These are phyloP conservation scores for Candolleomyces eurysporus DNA, from an alignment of 768 basidiomycete species.

Conservation along the genomic window DNA sequence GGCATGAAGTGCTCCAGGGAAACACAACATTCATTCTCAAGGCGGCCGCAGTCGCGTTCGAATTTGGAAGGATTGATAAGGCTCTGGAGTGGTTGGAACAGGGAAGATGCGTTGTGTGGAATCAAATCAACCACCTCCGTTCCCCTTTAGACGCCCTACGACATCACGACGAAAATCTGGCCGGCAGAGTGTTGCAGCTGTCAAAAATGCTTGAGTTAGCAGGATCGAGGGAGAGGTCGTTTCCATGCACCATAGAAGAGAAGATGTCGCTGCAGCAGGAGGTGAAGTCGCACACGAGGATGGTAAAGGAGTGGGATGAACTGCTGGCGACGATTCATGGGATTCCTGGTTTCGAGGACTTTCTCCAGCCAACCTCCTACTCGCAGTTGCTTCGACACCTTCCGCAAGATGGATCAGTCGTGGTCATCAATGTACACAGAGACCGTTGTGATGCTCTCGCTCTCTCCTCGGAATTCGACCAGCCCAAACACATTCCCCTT, in stretches of 20 bases:
- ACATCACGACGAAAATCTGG: background rate
- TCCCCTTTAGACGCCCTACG: background rate
- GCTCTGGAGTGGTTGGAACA: background rate
- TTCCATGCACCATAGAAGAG: background rate
- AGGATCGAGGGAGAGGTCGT: background rate
- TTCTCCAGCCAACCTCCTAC: background rate
- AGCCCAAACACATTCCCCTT: background rate
- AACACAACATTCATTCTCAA: background rate
- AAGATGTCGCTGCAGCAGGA: background rate
- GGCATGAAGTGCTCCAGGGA: background rate
- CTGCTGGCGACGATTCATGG: background rate
- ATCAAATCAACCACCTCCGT: background rate
- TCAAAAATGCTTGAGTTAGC: background rate
- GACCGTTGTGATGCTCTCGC: no score
- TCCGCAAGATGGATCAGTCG: background rate
- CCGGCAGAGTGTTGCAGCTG: background rate
- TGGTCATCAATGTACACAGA: background rate
- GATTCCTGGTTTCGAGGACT: background rate
- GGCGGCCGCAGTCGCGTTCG: conserved; percentile 3
- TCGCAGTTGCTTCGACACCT: background rate
- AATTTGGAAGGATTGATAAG: background rate
- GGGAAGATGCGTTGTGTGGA: background rate
- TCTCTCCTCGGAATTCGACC: background rate
- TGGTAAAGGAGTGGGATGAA: background rate
- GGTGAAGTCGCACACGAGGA: background rate